Conservation (phyloP, 306 rosid species). For the Quercus parvula region DNA sequence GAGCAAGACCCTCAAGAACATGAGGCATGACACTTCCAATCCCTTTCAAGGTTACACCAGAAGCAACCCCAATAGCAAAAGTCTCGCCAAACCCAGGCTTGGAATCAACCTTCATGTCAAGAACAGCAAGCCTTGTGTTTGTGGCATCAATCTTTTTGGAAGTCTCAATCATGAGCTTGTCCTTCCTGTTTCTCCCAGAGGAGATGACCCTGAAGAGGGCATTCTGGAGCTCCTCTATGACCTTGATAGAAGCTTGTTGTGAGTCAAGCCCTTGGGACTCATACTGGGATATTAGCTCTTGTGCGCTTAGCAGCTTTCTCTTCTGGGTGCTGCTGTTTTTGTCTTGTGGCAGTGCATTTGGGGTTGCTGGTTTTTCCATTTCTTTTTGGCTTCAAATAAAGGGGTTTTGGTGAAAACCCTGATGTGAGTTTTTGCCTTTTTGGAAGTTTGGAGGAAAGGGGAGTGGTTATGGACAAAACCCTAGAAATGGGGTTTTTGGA, state of each 20-base stretch:
- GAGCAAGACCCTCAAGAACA: conserved; percentile 41
- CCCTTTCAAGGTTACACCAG: conserved; percentile 63
- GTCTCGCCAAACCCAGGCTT: conserved; percentile 71
- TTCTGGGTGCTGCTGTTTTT: conserved; percentile 10
- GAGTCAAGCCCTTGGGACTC: conserved; percentile 75
- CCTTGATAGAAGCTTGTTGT: conserved; percentile 68
- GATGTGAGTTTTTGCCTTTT: background rate
- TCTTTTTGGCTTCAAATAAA: background rate
- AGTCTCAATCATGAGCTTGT: conserved; percentile 46
- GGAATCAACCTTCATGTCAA: conserved; percentile 76
- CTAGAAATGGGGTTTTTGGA: conserved; percentile 14
- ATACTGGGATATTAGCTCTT: conserved; percentile 70
- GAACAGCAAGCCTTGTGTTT: conserved; percentile 45
- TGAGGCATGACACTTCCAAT: conserved; percentile 53
- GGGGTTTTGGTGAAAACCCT: background rate
- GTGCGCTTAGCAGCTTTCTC: conserved; percentile 54
- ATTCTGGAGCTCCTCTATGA: conserved; percentile 79
- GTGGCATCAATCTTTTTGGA: conserved; percentile 60
- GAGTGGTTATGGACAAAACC: background rate
- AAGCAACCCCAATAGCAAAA: conserved; percentile 70
- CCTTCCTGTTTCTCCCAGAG: conserved; percentile 66
- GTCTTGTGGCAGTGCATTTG: background rate
- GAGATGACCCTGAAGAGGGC: conserved; percentile 66
- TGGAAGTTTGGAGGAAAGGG: background rate
- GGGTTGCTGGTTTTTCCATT: conserved; percentile 22